Evolutionary conservation across 768 basidiomycete species (phyloP).

Genomic region (Calocera viscosa): DNA sequence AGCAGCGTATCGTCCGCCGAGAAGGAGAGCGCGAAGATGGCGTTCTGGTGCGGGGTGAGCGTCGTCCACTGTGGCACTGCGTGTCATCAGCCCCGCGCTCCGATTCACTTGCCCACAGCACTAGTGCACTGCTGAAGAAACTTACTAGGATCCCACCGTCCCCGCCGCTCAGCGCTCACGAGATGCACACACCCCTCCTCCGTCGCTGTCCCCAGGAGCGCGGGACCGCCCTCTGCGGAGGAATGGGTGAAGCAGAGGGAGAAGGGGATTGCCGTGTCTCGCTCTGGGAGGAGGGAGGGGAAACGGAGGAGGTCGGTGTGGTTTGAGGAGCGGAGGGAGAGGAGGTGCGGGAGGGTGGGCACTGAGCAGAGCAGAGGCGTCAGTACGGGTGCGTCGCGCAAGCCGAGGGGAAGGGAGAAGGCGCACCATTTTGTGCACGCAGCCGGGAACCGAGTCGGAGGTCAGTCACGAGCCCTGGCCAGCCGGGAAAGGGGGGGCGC

Average conservation of each 20-base stretch:
- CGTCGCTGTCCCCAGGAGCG: not conserved
- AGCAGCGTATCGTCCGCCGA: not conserved
- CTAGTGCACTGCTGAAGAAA: not conserved
- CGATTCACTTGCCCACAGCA: not conserved
- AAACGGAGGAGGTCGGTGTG: not conserved
- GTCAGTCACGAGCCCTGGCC: not conserved
- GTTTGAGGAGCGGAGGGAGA: conserved; percentile 2
- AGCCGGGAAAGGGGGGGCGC: not conserved
- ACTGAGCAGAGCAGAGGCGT: not conserved
- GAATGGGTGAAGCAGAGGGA: not conserved
- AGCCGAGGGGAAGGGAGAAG: not conserved
- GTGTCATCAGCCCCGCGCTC: not conserved
- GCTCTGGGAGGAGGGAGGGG: not conserved
- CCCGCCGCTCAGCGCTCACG: not conserved
- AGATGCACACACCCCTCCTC: not conserved
- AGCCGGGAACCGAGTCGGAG: not conserved
- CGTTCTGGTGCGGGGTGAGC: not conserved
- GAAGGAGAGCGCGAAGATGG: not conserved
- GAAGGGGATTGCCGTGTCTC: not conserved
- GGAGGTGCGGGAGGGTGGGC: not conserved
- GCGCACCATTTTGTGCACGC: not conserved
- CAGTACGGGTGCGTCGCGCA: not conserved
- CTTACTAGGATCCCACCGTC: not conserved
- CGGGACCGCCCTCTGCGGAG: not conserved
- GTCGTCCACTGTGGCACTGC: not conserved